Evolutionary conservation across 2,329 filamentous ascomycete genomes (phyloP), one percentile per base, ranked within the genome.

Genomic region (Xylaria sp.): DNA sequence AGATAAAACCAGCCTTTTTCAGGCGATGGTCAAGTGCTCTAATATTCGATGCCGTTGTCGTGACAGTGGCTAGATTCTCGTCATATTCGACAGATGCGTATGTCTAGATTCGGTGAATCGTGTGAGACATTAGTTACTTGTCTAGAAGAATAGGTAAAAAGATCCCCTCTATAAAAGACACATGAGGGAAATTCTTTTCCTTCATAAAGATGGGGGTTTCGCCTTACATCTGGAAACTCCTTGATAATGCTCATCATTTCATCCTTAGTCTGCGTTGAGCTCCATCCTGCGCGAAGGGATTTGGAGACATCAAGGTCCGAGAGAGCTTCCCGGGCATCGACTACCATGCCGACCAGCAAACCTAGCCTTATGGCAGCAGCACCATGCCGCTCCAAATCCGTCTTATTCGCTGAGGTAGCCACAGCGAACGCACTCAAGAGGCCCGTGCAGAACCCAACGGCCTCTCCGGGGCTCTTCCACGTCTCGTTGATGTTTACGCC

Each of bases 371-470:
- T 53, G 0, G 81, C 81, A 0, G 71, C 74, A 2, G 79, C 75
- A 0, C 78, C 80, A 65, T 81, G 76, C 7, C 71, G 63, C 31
- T 75, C 54, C n/a, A 83, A 71, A 0, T 81, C 73, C 0, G 62
- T 42, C 1, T 55, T 50, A 31, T 71, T 76, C 1, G 47, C 9
- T 17, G 78, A 71, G 65, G 75, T 72, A 0, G 80, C 73, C 0
- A 81, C 77, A 0, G 79, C 79, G 13, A 78, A 61, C 6, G 82
- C 78, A 45, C 69, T 76, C n/a, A 84, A 56, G 1, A 82, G 59
- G 0, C 81, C 81, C 0, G 76, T 77, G 39, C 82, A 83, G 58
- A 82, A 78, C 0, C 82, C 81, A 0, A 78, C 44, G 0, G 73
- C 73, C 68, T 76, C 71, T 3, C 33, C 15, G n/a, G 25, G 31